Conservation (phyloP, 345 rosid species). For the Mangifera indica region DNA sequence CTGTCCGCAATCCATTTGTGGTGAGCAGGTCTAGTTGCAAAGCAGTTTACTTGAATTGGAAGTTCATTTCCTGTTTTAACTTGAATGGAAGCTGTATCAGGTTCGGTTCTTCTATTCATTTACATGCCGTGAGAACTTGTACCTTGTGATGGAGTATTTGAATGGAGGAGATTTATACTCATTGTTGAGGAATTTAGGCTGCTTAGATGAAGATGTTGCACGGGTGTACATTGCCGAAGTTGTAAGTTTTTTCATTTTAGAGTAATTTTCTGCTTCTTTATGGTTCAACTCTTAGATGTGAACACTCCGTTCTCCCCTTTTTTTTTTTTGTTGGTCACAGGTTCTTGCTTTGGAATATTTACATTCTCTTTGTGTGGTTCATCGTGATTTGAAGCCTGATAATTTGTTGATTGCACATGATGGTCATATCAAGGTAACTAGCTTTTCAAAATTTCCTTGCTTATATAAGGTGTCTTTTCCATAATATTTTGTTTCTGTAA, state of each 20-base stretch:
- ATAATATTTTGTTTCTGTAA: background rate
- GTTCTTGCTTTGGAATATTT: slow-evolving; percentile 97
- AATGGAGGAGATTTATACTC: slow-evolving; percentile 99
- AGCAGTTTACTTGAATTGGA: slow-evolving; percentile 25
- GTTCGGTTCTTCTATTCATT: slow-evolving; percentile 99
- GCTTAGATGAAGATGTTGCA: slow-evolving; percentile 97
- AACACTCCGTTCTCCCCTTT: background rate
- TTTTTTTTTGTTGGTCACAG: slow-evolving; percentile 34
- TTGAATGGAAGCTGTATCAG: slow-evolving; percentile 45
- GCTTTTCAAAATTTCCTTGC: background rate
- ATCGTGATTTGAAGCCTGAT: slow-evolving; percentile 99
- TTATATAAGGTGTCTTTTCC: background rate
- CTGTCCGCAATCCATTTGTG: slow-evolving; percentile 99
- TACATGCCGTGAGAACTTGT: slow-evolving; percentile 97
- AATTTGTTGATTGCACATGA: slow-evolving; percentile 97
- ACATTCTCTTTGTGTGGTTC: slow-evolving; percentile 91
- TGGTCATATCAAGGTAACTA: slow-evolving; percentile 93
- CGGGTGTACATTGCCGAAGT: slow-evolving; percentile 99
- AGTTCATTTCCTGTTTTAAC: slow-evolving; percentile 29
- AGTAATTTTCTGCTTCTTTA: background rate
- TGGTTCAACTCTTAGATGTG: background rate
- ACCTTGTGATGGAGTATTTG: slow-evolving; percentile 99
- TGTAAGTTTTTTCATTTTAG: slow-evolving; percentile 47
- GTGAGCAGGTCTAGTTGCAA: slow-evolving; percentile 63
- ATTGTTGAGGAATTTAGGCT: slow-evolving; percentile 90